A percentile compares a stretch with the other conserved stretches of the same genome.
phyloP scores from a whole-genome alignment of 257 asterid species.

The Thymus mandschuricus region DNA sequence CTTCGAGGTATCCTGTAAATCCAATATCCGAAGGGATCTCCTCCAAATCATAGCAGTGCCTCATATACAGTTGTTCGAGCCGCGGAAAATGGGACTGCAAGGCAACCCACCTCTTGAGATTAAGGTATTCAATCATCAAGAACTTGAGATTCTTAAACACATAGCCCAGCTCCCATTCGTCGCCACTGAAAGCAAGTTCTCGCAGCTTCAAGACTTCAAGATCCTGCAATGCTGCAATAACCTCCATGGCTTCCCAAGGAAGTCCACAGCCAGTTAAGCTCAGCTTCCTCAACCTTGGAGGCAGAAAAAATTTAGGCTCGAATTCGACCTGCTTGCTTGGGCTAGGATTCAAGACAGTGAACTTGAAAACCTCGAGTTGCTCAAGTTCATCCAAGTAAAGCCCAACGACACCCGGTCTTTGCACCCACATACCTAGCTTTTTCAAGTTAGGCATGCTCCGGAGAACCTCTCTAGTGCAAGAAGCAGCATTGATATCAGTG shows the following conservation, averaged over 20 bases:
- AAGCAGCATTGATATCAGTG: conserved; percentile 23
- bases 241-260: conserved; percentile 40
- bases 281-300: conserved; percentile 24
- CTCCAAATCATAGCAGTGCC: conserved; percentile 34
- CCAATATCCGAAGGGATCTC: conserved; percentile 23
- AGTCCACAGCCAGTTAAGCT: conserved; percentile 32
- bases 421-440: conserved; percentile 37
- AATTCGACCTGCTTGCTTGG: conserved; percentile 22
- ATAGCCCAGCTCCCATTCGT: conserved; percentile 14
- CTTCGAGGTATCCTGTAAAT: neutral
- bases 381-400: conserved; percentile 25
- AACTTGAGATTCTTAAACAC: conserved; percentile 22
- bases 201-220: conserved; percentile 42
- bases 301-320: conserved; percentile 21
- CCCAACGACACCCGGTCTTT: neutral
- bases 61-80: conserved; percentile 25
- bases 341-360: conserved; percentile 34
- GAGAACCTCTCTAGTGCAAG: conserved; percentile 35
- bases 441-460: conserved; percentile 42
- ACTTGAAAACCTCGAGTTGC: conserved; percentile 36
- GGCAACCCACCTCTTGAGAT: conserved; percentile 23
- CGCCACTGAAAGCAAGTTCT: conserved; percentile 33
- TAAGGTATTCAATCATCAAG: conserved; percentile 29
- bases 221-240: conserved; percentile 14
- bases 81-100: neutral